Evolutionary conservation across 345 rosid species (phyloP).

Genomic region (Eucalyptus sp.): DNA sequence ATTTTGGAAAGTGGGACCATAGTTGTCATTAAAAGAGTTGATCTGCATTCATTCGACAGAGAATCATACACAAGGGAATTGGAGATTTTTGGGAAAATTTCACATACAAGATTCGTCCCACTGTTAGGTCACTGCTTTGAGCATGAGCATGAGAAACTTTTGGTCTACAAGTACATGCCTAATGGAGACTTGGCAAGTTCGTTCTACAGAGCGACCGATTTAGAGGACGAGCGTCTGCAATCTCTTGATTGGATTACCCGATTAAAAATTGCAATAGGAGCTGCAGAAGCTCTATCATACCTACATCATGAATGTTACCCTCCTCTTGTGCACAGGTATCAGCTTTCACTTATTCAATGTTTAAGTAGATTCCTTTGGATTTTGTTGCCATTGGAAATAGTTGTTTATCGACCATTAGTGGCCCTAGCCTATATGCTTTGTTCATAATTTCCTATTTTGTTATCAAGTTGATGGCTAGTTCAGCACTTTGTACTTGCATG

Average conservation of each 20-base stretch:
- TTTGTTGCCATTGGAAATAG: neutral
- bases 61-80: slow-evolving; percentile 49
- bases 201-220: slow-evolving; percentile 32
- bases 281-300: slow-evolving; percentile 76
- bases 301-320: slow-evolving; percentile 93
- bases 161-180: slow-evolving; percentile 84
- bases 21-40: slow-evolving; percentile 57
- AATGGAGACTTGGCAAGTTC: slow-evolving; percentile 69
- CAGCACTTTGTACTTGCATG: neutral
- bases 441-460: neutral
- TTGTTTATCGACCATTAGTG: neutral
- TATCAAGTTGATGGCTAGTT: neutral
- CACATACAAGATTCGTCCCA: slow-evolving; percentile 64
- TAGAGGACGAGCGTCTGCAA: slow-evolving; percentile 47
- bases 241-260: slow-evolving; percentile 97
- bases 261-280: slow-evolving; percentile 77
- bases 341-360: neutral
- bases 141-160: slow-evolving; percentile 51
- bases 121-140: slow-evolving; percentile 78
- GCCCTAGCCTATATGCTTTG: neutral
- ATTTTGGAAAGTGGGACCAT: slow-evolving; percentile 43
- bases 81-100: slow-evolving; percentile 60
- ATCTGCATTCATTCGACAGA: slow-evolving; percentile 27
- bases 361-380: neutral
- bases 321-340: slow-evolving; percentile 85